Evolutionary conservation across 73 alveolate genomes (phyloP).

Genomic region (Blepharisma japonicum): DNA sequence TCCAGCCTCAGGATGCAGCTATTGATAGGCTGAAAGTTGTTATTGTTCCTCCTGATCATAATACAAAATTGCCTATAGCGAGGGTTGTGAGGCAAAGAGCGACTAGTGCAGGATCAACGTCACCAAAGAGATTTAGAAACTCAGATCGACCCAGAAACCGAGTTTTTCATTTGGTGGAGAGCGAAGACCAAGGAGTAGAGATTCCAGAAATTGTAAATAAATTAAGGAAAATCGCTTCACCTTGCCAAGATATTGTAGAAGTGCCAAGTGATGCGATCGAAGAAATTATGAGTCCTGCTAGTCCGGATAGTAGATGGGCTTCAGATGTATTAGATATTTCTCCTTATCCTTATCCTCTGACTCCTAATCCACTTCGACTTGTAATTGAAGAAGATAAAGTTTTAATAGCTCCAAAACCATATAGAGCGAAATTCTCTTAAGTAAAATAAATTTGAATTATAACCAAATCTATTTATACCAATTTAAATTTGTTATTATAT

Average conservation of each 20-base stretch:
- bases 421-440: too few relatives aligned
- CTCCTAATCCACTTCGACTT: not conserved
- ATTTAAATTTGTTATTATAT: too few relatives aligned
- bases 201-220: not conserved
- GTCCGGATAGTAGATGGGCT: not conserved
- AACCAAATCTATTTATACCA: too few relatives aligned
- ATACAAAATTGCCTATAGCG: not conserved
- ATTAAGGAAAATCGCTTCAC: conserved; percentile 4
- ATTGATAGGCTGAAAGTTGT: not conserved
- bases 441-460: too few relatives aligned
- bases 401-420: too few relatives aligned
- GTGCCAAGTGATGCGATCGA: not conserved
- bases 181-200: not conserved
- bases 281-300: not conserved
- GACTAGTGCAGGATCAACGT: not conserved
- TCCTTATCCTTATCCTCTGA: not conserved
- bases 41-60: not conserved
- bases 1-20: not conserved
- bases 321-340: not conserved
- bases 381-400: too few relatives aligned
- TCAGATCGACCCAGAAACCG: not conserved
- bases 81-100: not conserved
- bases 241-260: not conserved
- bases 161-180: not conserved
- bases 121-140: not conserved